Percentiles rank a stretch among this genome's conserved stretches.
phyloP scores from a whole-genome alignment of 768 basidiomycete genomes.

The Hygrophoropsis aurantiaca region DNA sequence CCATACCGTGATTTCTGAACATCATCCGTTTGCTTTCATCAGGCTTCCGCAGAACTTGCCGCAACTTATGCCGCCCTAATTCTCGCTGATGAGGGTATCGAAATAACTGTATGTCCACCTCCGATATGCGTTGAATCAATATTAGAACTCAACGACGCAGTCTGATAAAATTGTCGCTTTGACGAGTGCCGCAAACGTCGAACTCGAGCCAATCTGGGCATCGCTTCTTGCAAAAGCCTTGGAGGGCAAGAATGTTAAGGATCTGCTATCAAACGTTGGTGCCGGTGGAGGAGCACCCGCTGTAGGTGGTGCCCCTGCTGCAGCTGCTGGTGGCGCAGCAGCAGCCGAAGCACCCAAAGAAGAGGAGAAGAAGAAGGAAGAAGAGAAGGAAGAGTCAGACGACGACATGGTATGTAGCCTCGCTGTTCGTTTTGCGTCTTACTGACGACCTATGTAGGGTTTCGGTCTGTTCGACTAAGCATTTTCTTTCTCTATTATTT shows the following conservation, averaged over 20 bases:
- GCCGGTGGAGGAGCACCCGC: conserved; percentile 87
- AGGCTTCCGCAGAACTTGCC: conserved; percentile 78
- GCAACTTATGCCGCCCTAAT: conserved; percentile 97
- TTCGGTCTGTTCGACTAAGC: conserved; percentile 94
- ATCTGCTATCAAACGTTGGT: conserved; percentile 92
- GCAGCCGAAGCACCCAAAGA: conserved; percentile 69
- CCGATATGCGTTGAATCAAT: neutral
- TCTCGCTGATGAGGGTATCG: conserved; percentile 94
- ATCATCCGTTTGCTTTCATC: neutral
- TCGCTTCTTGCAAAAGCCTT: conserved; percentile 95
- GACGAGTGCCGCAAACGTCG: conserved; percentile 78
- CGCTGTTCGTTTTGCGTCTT: neutral
- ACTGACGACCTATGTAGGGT: conserved; percentile 51
- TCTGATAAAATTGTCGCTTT: conserved; percentile 90
- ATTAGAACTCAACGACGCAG: conserved; percentile 39
- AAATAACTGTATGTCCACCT: conserved; percentile 87
- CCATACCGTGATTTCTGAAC: too few species aligned
- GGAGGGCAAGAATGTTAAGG: conserved; percentile 97
- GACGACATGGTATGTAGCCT: conserved; percentile 76
- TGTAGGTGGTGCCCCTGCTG: conserved; percentile 49
- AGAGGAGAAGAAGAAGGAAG: conserved; percentile 83
- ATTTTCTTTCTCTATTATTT: conserved; percentile 26
- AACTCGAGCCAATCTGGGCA: conserved; percentile 97
- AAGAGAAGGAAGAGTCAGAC: conserved; percentile 87
- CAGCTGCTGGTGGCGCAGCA: conserved; percentile 55